A percentile compares a stretch with the other conserved stretches of the same genome.
Evolutionary conservation across 331 rosid genomes (phyloP).

Genomic region (Erythrophleum ivorense): DNA sequence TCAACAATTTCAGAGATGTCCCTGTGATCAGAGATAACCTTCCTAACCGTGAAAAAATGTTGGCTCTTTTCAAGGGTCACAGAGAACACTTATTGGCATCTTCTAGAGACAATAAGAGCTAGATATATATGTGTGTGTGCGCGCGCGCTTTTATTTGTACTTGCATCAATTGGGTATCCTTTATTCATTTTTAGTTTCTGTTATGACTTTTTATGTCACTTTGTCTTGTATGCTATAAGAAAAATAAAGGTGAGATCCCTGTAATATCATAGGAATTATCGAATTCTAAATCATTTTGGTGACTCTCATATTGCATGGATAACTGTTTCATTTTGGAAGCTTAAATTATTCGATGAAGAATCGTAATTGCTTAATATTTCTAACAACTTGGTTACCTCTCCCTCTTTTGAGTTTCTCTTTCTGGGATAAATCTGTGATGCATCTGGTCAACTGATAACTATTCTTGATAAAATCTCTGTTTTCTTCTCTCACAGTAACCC

Average conservation of each 20-base stretch:
- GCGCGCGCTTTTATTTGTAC: not conserved
- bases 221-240: not conserved
- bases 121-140: not conserved
- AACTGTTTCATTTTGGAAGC: not conserved
- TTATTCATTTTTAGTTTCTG: not conserved
- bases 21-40: slow-evolving; percentile 38
- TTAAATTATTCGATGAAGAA: too few species aligned
- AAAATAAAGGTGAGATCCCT: not conserved
- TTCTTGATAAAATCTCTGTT: too few species aligned
- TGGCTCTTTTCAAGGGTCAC: not conserved
- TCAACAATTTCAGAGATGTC: slow-evolving; percentile 43
- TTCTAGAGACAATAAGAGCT: slow-evolving; percentile 5
- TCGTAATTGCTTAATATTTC: too few species aligned
- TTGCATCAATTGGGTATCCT: not conserved
- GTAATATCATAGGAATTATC: too few species aligned
- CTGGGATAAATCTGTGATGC: too few species aligned
- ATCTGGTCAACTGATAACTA: not conserved
- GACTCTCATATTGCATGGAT: too few species aligned
- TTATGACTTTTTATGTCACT: not conserved
- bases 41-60: slow-evolving; percentile 35
- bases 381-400: too few species aligned
- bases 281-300: too few species aligned
- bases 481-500: not conserved
- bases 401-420: too few species aligned
- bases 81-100: slow-evolving; percentile 7